Conservation (phyloP, 1,284 basidiomycete species). For the Ceratobasidium sp. region DNA sequence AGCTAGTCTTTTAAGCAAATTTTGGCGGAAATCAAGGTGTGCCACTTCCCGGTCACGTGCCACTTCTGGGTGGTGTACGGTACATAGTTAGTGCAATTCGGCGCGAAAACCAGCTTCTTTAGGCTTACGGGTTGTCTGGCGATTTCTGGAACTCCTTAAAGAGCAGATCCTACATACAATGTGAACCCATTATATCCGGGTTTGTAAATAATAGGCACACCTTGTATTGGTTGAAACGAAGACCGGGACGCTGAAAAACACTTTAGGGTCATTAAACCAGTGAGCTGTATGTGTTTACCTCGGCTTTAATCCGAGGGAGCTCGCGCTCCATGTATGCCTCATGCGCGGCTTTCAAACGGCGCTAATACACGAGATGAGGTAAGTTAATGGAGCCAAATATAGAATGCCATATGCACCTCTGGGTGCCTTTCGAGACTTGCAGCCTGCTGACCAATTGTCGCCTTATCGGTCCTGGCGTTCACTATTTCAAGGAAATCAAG, state of each 20-base stretch:
- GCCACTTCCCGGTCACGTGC: no score
- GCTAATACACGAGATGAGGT: constrained; percentile 41
- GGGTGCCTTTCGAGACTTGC: constrained; percentile 92
- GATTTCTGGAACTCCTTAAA: constrained; percentile 90
- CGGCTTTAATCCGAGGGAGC: constrained; percentile 80
- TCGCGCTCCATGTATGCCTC: constrained; percentile 94
- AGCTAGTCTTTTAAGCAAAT: no score
- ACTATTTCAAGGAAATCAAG: constrained; percentile 91
- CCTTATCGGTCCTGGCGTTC: constrained; percentile 93
- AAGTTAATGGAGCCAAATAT: constrained; percentile 41
- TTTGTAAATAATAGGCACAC: constrained; percentile 57
- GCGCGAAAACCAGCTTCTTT: not conserved
- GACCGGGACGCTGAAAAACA: constrained; percentile 76
- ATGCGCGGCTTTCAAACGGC: constrained; percentile 75
- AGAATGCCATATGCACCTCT: constrained; percentile 71
- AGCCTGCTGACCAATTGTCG: constrained; percentile 84
- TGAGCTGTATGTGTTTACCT: constrained; percentile 62
- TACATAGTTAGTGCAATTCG: not conserved
- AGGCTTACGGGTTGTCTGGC: constrained; percentile 84
- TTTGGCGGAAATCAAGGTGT: no score
- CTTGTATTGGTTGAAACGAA: constrained; percentile 88
- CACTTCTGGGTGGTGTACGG: no score
- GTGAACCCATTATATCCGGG: constrained; percentile 46
- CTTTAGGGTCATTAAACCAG: constrained; percentile 41
- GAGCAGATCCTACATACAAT: constrained; percentile 68